These are phyloP conservation scores for Eucalyptus dawsonii DNA, from an alignment of 345 rosid genomes.

Conservation along the genomic window DNA sequence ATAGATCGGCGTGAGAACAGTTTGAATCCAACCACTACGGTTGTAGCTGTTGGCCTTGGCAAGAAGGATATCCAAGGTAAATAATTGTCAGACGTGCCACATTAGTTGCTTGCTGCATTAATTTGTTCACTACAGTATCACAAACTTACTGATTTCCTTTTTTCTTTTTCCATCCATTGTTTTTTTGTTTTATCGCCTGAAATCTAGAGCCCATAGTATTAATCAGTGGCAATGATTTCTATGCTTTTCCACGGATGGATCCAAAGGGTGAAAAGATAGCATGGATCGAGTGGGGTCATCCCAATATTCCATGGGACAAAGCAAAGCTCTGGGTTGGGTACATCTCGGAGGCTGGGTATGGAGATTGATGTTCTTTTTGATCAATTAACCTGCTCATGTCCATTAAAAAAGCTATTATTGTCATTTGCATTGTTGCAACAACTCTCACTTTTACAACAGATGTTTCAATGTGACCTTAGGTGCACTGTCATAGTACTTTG, in stretches of 20 bases:
- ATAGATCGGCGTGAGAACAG: conserved; percentile 56
- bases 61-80: conserved; percentile 46
- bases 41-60: conserved; percentile 34
- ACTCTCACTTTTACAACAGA: not conserved
- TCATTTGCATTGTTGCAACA: not conserved
- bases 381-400: not conserved
- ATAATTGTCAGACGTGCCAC: not conserved
- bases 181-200: not conserved
- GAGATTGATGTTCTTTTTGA: not conserved
- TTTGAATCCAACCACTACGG: conserved; percentile 43
- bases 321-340: conserved; percentile 18
- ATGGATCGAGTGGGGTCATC: conserved; percentile 90
- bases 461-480: not conserved
- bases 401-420: not conserved
- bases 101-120: not conserved
- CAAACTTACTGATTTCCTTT: not conserved
- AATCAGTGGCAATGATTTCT: conserved; percentile 73
- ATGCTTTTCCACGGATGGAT: conserved; percentile 83
- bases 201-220: conserved; percentile 62
- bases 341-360: conserved; percentile 61
- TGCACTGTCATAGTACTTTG: not conserved
- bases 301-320: conserved; percentile 95
- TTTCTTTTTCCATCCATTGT: not conserved
- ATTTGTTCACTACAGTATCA: not conserved
- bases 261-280: conserved; percentile 62